Base-by-base conservation (phyloP, 345 rosid genomes). In the Angophora floribunda region DNA sequence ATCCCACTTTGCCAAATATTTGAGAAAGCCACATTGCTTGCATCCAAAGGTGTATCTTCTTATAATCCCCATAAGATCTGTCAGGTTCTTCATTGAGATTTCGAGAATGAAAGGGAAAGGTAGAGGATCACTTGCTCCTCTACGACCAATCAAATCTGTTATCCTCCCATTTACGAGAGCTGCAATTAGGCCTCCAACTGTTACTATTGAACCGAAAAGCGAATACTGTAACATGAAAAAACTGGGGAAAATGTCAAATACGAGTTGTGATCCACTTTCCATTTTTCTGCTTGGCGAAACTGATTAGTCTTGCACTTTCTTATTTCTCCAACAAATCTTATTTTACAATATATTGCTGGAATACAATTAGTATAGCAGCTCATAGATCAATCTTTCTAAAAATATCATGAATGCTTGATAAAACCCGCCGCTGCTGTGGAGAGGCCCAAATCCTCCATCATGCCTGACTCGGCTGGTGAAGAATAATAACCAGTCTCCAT, bases 1-100 rank as follows among this genome's bases (percentile, higher is more conserved):
- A 95, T 44, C 96, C 96, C 9, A 59, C 41, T 21, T 89, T 87
- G 85, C 90, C 89, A 89, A 95, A 90, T 12, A 88, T 41, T 82
- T 92, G 92, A 30, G 96, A 92, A 24, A 94, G 61, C 94, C 95
- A 91, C 95, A 95, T 94, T 57, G 96, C 89, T 96, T 95, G 95
- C 85, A 50, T 51, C 13, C 57, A 49, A 84, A 51, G 10, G 41
- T 52, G 6, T 16, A 53, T 19, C 59, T 36, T 45, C 36, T 22
- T 10, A 45, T 30, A 59, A 51, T 51, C 13, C 49, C 28, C 15
- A 13, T 30, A 26, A 85, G 1, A 53, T 52, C 45, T n/a, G 87
- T 52, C 15, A 11, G 87, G 57, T 57, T 36, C 26, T 32, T 19
- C 57, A 32, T 15, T 30, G 63, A 52, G 87, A 5, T 36, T 85